These are phyloP conservation scores for Cutaneotrichosporon mucoides DNA, from an alignment of 1,284 basidiomycete genomes.

Conservation along the genomic window DNA sequence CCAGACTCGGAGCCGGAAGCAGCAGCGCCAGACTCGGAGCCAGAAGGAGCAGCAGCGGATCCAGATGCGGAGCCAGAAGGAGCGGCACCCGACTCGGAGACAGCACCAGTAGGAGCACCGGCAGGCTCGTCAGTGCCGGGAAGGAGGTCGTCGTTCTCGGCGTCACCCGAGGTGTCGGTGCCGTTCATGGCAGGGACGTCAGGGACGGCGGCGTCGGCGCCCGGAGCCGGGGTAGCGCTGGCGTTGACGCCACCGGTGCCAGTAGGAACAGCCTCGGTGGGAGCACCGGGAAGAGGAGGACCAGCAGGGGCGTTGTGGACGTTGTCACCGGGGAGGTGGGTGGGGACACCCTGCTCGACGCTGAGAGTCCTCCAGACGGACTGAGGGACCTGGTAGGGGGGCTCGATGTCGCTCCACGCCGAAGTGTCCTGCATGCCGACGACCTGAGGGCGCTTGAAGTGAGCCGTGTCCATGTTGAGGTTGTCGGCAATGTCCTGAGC, in stretches of 20 bases:
- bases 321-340: background rate
- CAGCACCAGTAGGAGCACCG: no score
- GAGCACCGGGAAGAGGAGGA: background rate
- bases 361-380: background rate
- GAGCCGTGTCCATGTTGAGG: background rate
- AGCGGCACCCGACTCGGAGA: no score
- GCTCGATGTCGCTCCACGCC: background rate
- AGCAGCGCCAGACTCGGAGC: background rate
- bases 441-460: background rate
- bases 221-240: no score
- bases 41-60: no score
- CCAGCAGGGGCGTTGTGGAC: background rate
- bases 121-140: no score
- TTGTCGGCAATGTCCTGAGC: constrained; percentile 2
- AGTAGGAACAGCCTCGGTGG: background rate
- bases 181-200: background rate
- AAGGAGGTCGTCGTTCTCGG: no score
- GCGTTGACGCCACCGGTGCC: no score
- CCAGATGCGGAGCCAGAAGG: no score
- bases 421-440: background rate
- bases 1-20: background rate
- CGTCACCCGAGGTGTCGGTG: background rate
- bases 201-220: no score
- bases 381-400: background rate
- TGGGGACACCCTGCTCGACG: background rate